Percentiles rank a stretch among this genome's conserved stretches.
phyloP scores from a whole-genome alignment of 164 flowering plant genomes.

The Warburgia ugandensis region DNA sequence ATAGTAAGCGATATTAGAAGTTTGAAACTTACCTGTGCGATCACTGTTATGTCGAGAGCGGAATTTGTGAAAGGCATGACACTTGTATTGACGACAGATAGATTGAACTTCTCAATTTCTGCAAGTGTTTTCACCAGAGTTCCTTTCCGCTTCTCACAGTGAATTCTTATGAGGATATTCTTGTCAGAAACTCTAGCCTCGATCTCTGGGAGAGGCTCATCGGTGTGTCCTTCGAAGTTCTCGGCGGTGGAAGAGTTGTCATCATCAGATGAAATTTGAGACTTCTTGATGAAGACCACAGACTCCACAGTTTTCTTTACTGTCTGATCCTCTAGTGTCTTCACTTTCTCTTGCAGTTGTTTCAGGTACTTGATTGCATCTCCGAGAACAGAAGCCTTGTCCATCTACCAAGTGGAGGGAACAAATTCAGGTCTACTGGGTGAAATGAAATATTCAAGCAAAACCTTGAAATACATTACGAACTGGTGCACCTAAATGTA shows the following conservation, averaged over 20 bases:
- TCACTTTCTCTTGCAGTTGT: slow-evolving; percentile 71
- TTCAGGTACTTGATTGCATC: slow-evolving; percentile 85
- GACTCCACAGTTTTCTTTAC: slow-evolving; percentile 53
- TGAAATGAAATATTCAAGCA: neutral
- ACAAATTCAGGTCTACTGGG: no score
- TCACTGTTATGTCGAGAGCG: slow-evolving; percentile 54
- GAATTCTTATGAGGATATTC: slow-evolving; percentile 63
- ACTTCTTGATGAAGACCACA: slow-evolving; percentile 54
- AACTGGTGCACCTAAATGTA: neutral
- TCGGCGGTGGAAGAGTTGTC: slow-evolving; percentile 34
- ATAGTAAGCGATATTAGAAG: no score
- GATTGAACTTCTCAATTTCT: slow-evolving; percentile 61
- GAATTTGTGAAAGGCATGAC: slow-evolving; percentile 51
- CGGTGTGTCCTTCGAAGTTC: slow-evolving; percentile 16
- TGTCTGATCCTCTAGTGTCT: slow-evolving; percentile 64
- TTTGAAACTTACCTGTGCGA: slow-evolving; percentile 53
- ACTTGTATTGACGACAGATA: slow-evolving; percentile 48
- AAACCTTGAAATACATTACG: neutral
- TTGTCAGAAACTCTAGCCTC: slow-evolving; percentile 70
- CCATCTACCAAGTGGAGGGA: slow-evolving; percentile 43
- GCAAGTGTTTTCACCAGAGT: slow-evolving; percentile 38
- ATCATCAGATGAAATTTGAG: slow-evolving; percentile 37
- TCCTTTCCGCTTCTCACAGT: slow-evolving; percentile 70
- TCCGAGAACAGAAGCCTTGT: slow-evolving; percentile 89
- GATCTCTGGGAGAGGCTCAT: slow-evolving; percentile 61